Conservation (phyloP, 2,329 filamentous ascomycete species). For the Fusarium avenaceum region DNA sequence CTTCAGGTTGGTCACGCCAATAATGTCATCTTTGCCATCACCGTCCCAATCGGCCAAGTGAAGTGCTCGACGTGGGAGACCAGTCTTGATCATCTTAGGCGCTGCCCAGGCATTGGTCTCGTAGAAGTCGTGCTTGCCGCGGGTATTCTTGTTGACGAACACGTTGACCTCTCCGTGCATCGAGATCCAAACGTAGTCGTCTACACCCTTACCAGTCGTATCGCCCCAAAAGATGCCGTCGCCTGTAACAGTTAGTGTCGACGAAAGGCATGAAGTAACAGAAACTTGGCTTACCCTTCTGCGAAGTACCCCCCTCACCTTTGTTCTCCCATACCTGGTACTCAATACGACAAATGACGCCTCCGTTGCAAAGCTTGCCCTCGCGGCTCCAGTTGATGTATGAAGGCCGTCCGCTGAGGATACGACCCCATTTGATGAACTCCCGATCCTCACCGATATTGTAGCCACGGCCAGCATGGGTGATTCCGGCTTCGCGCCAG, state of each 20-base stretch:
- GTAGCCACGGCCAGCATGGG: conserved; percentile 1
- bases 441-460: conserved; percentile 4
- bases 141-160: conserved; percentile 10
- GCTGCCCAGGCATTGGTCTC: conserved; percentile 1
- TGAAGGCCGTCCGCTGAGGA: conserved; percentile 1
- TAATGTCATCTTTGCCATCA: conserved; percentile 5
- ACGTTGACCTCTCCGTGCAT: conserved; percentile 13
- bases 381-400: conserved; percentile 7
- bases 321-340: conserved; percentile 11
- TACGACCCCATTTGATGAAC: conserved; percentile 11
- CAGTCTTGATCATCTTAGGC: conserved; percentile 8
- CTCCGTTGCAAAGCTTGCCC: not conserved
- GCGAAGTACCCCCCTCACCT: conserved; percentile 6
- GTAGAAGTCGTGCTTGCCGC: conserved; percentile 2
- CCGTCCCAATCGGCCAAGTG: conserved; percentile 11
- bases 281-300: not conserved
- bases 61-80: not conserved
- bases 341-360: not conserved
- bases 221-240: conserved; percentile 12
- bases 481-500: not conserved
- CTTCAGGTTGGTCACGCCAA: conserved; percentile 10
- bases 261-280: too few relatives aligned
- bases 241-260: not conserved
- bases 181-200: conserved; percentile 11
- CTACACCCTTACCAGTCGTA: conserved; percentile 2